Evolutionary conservation across 1,139 yeast species (phyloP).

Genomic region (Diutina mesorugosa): DNA sequence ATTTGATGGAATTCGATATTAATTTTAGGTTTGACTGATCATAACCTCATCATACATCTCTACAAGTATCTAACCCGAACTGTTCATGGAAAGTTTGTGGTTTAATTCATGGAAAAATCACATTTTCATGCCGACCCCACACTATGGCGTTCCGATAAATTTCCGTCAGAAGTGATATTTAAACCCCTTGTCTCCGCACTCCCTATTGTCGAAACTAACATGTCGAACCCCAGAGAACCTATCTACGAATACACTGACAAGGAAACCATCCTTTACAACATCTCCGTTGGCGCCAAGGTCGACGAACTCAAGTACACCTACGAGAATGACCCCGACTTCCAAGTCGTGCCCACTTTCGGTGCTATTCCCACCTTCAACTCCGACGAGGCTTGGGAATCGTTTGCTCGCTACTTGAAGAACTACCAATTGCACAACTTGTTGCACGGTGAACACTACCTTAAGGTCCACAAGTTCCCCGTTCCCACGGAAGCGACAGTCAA

Average conservation of each 20-base stretch:
- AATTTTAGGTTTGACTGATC: too few species aligned
- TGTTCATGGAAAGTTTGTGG: not conserved
- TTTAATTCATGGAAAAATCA: not conserved
- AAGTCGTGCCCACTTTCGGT: slow-evolving; percentile 87
- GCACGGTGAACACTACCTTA: slow-evolving; percentile 93
- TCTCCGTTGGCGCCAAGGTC: slow-evolving; percentile 80
- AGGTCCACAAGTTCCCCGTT: slow-evolving; percentile 65
- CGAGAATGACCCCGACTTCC: slow-evolving; percentile 69
- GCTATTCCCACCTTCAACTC: slow-evolving; percentile 63
- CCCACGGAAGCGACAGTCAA: slow-evolving; percentile 57
- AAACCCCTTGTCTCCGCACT: not conserved
- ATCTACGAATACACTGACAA: slow-evolving; percentile 20
- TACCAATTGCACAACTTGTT: slow-evolving; percentile 82
- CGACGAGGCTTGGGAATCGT: slow-evolving; percentile 37
- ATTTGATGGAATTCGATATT: not conserved
- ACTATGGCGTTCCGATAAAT: not conserved
- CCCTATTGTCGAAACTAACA: not conserved
- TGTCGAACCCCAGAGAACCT: slow-evolving; percentile 2
- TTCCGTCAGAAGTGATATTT: not conserved
- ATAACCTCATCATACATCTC: not conserved
- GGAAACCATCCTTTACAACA: slow-evolving; percentile 74
- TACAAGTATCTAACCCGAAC: not conserved
- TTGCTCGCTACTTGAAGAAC: slow-evolving; percentile 52
- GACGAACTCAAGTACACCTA: slow-evolving; percentile 68
- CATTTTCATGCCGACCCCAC: not conserved